These are phyloP conservation scores for Sphaerosporella brunnea DNA, from an alignment of 495 filamentous ascomycete species.

Conservation along the genomic window DNA sequence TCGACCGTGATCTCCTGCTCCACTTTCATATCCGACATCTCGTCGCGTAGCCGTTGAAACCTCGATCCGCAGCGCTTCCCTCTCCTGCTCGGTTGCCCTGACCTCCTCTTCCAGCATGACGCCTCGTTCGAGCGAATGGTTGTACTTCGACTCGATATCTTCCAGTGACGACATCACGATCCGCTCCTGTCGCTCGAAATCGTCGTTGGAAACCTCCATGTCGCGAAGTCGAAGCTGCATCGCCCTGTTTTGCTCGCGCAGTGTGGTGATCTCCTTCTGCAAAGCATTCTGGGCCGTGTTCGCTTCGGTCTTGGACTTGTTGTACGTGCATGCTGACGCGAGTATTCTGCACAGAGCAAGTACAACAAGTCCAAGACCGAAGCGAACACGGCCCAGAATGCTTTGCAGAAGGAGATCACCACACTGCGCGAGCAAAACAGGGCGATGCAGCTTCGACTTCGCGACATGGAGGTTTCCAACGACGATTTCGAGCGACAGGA, in stretches of 20 bases:
- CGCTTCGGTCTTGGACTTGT: constrained; percentile 76
- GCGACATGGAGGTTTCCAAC: constrained; percentile 93
- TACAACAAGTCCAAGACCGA: constrained; percentile 89
- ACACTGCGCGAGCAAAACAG: constrained; percentile 67
- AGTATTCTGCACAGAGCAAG: too few relatives aligned
- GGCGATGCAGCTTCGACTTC: constrained; percentile 58
- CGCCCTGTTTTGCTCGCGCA: constrained; percentile 68
- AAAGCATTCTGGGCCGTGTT: constrained; percentile 63
- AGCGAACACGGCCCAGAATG: constrained; percentile 61
- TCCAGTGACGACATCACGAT: constrained; percentile 89
- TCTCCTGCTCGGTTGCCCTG: constrained; percentile 71
- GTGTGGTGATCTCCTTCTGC: constrained; percentile 86
- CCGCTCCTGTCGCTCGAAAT: constrained; percentile 87
- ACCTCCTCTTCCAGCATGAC: constrained; percentile 95
- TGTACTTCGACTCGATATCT: constrained; percentile 93
- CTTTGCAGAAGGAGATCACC: constrained; percentile 90
- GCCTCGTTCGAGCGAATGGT: constrained; percentile 72
- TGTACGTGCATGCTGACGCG: too few relatives aligned
- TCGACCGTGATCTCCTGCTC: constrained; percentile 88
- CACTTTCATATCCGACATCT: constrained; percentile 79
- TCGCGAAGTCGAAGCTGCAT: constrained; percentile 71
- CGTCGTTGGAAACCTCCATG: constrained; percentile 94
- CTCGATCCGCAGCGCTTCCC: constrained; percentile 73
- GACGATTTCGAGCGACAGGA: constrained; percentile 96
- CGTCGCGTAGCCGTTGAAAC: constrained; percentile 72